Base-by-base conservation (phyloP, 2,329 filamentous ascomycete species). In the Acephala macrosclerotiorum region DNA sequence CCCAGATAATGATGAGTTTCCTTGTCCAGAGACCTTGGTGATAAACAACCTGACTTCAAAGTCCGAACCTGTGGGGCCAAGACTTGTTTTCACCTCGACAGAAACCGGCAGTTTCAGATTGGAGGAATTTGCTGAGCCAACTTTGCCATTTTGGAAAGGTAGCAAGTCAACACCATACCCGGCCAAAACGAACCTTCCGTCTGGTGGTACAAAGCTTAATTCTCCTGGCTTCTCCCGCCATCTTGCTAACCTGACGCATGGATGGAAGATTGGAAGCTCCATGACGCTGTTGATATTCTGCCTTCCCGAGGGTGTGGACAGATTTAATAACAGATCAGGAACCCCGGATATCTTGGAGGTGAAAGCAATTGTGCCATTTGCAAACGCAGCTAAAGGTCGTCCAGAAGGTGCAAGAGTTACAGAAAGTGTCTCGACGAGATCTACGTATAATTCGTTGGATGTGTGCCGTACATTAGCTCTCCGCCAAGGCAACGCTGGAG, bases 401-500 rank as follows among this genome's bases (percentile, higher is more conserved):
- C 96, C 96, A 0, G 94, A 97, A 0, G 96, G 96, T 0, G 96
- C 94, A 49, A 98, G 85, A 0, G 91, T 97, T 47, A 97, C 93
- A 0, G 89, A 88, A 0, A 99, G 83, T 1, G 92, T 93, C 81
- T 99, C 96, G 67, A 99, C 89, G 14, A 99, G 89, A 77, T 99
- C 96, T 64, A 97, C 95, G 77, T 98, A 98, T 71, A 99, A 85
- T 79, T 99, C 96, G 79, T 98, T 99, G 63, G 92, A 97, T 3
- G 95, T 98, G 78, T 99, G 96, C 18, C 94, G 87, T 61, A 99
- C 96, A 74, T 97, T 97, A 45, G 93, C 89, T 67, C 94, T 86
- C 68, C 96, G 88, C 96, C 96, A 99, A 1, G 94, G 94, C 47
- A 98, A 74, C 8, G 87, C 83, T 0, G 86, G 83, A 0, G 81